Evolutionary conservation across 352 stramenopile genomes (phyloP).

Genomic region (Aphanomyces stellatus): DNA sequence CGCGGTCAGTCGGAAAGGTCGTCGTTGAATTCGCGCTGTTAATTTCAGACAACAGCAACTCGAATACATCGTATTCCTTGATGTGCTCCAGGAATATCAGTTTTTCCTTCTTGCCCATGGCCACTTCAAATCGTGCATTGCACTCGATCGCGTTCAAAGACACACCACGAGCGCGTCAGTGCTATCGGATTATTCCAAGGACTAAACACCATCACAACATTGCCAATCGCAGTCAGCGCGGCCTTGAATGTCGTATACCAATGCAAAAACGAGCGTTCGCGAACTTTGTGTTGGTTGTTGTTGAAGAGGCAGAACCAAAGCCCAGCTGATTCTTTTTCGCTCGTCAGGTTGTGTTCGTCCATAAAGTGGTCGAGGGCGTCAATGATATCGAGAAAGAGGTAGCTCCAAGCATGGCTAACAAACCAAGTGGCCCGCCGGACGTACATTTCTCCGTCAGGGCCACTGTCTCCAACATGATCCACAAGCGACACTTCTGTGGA

Average conservation of each 20-base stretch:
- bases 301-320: conserved; percentile 16
- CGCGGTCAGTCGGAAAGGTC: neutral
- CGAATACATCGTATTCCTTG: neutral
- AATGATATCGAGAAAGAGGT: conserved; percentile 3
- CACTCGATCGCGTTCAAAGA: conserved; percentile 8
- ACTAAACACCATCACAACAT: conserved; percentile 4
- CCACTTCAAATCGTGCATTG: conserved; percentile 6
- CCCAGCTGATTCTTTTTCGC: neutral
- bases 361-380: conserved; percentile 9
- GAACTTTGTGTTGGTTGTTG: conserved; percentile 4
- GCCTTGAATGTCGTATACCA: neutral
- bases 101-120: neutral
- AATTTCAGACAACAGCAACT: neutral
- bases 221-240: neutral
- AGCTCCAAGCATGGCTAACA: conserved; percentile 13
- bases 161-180: neutral
- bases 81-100: neutral
- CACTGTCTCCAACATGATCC: too few relatives aligned
- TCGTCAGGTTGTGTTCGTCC: neutral
- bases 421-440: neutral
- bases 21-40: neutral
- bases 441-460: too few relatives aligned
- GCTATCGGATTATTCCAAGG: conserved; percentile 11
- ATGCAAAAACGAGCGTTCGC: neutral
- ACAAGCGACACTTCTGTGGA: too few relatives aligned